Percentiles rank a stretch among this genome's conserved stretches.
phyloP scores from a whole-genome alignment of 2,329 filamentous ascomycete species.

The Pestalotiopsis sp. region DNA sequence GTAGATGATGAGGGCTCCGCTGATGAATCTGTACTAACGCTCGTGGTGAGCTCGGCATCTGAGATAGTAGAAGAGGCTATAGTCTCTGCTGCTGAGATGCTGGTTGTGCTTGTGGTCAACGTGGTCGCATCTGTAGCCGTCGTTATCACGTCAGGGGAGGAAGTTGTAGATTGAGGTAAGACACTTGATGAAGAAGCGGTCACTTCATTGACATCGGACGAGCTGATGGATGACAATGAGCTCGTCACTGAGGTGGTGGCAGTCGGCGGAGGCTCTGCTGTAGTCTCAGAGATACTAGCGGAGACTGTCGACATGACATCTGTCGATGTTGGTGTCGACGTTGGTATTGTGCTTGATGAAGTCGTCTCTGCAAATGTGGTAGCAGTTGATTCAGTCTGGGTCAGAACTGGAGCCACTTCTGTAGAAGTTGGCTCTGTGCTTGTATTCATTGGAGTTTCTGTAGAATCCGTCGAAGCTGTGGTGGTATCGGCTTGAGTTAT shows the following conservation, averaged over 20 bases:
- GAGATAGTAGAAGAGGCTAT: neutral
- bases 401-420: no score
- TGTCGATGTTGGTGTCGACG: neutral
- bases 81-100: neutral
- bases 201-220: no score
- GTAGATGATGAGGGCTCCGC: neutral
- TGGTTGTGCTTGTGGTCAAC: neutral
- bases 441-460: neutral
- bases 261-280: no score
- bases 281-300: neutral
- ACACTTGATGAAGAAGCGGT: neutral
- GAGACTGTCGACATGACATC: neutral
- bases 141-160: neutral
- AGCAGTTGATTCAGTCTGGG: no score
- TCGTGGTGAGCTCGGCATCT: neutral
- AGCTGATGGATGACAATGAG: no score
- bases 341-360: neutral
- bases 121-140: neutral
- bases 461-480: neutral
- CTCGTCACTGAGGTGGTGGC: no score
- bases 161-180: neutral
- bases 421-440: no score
- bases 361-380: neutral
- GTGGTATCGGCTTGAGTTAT: neutral
- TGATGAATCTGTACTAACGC: neutral